phyloP scores from a whole-genome alignment of 352 stramenopile genomes.

The Phytophthora quininea region DNA sequence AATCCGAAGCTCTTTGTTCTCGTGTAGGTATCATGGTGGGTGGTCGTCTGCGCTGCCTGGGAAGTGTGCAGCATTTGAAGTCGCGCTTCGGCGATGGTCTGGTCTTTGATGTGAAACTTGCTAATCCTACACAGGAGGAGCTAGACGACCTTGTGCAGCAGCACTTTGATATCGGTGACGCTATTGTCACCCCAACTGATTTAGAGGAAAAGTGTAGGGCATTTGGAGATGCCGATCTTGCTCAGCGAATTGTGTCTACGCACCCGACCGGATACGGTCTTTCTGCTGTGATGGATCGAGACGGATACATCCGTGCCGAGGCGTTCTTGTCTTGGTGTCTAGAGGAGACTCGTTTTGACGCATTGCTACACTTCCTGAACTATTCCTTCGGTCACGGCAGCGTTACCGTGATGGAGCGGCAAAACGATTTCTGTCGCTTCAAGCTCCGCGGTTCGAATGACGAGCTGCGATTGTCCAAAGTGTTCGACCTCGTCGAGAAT shows the following conservation, averaged over 20 bases:
- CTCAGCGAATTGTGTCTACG: conserved; percentile 45
- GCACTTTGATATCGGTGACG: conserved; percentile 31
- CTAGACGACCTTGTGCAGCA: conserved; percentile 36
- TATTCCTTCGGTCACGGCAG: conserved; percentile 40
- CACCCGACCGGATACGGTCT: conserved; percentile 77
- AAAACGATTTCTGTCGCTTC: conserved; percentile 69
- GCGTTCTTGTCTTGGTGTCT: conserved; percentile 74
- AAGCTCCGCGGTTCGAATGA: conserved; percentile 65
- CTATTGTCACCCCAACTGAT: conserved; percentile 41
- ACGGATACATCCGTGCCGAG: conserved; percentile 50
- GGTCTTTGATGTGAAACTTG: conserved; percentile 81
- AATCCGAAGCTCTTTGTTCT: conserved; percentile 94
- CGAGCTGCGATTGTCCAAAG: conserved; percentile 56
- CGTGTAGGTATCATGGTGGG: conserved; percentile 96
- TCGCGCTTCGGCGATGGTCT: conserved; percentile 69
- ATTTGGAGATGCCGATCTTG: conserved; percentile 47
- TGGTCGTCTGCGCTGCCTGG: conserved; percentile 79
- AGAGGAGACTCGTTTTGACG: conserved; percentile 58
- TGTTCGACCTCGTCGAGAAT: conserved; percentile 80
- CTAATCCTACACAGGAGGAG: conserved; percentile 31
- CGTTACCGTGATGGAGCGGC: conserved; percentile 54
- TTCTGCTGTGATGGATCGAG: conserved; percentile 52
- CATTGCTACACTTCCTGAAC: conserved; percentile 37
- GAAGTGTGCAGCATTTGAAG: conserved; percentile 95
- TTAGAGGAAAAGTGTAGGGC: conserved; percentile 47